Evolutionary conservation across 352 stramenopile species (phyloP), one percentile per base, ranked within the genome.

Genomic region (Pythium myriotylum): DNA sequence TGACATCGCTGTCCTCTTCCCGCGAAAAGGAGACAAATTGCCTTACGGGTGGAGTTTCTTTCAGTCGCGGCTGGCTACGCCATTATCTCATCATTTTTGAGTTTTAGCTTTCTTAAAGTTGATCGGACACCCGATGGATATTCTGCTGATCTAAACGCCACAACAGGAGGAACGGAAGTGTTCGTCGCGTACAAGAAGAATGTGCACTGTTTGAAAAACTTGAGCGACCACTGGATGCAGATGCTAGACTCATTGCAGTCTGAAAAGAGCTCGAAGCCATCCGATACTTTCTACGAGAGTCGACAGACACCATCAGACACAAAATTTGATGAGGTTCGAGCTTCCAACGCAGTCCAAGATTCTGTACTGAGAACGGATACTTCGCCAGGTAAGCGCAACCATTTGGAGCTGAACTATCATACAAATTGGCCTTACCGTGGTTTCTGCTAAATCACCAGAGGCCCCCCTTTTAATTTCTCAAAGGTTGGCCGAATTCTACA

Each of bases 1-100:
- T 20, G 84, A 92, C 48, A 68, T 93, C 24, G 68, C 78, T 8
- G 72, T 94, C 23, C 43, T 95, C 16, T 94, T 92, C 19, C 83
- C 86, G 2, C 84, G 81, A 39, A 95, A 95, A 60, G 86, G 83
- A n/a, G 86, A 94, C 37, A 91, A 79, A 22, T 65, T 91, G 26
- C 85, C 84, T 5, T 95, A 93, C 42, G 82, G 84, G 81, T 95
- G 53, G 19, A 10, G n/a, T 40, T 12, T 26, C 32, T 1, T 35
- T 5, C 29, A 10, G 10, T 35, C 29, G 29, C n/a, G 29, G 10
- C 10, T 10, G 29, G 29, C 10, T 35, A 35, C 29, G n/a, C 29
- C 29, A 10, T 10, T 10, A 35, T 35, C 29, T n/a, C n/a, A n/a
- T n/a, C n/a, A n/a, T n/a, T 35, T 35, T 35, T 35, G 29, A 10